phyloP scores from a whole-genome alignment of 164 flowering plant species.

The Buxus sempervirens region DNA sequence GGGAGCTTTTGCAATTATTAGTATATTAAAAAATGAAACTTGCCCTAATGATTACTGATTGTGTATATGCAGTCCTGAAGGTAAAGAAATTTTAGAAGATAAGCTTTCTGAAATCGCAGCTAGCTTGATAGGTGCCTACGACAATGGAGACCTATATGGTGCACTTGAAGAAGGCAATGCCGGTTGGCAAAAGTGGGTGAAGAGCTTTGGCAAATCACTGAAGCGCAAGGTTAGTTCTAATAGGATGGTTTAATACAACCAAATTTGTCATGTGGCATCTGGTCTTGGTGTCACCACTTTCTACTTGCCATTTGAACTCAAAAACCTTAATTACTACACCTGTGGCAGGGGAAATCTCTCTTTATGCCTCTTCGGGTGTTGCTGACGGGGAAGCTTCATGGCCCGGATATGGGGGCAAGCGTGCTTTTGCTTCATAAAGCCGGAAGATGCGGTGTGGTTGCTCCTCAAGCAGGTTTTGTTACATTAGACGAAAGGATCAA shows the following conservation, averaged over 20 bases:
- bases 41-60: no score
- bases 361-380: conserved; percentile 92
- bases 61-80: conserved; percentile 60
- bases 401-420: conserved; percentile 80
- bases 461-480: conserved; percentile 57
- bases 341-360: conserved; percentile 81
- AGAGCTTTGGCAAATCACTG: conserved; percentile 75
- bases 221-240: conserved; percentile 73
- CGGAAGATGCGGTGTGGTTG: conserved; percentile 42
- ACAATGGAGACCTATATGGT: conserved; percentile 64
- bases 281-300: background rate
- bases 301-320: background rate
- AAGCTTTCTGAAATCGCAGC: conserved; percentile 71
- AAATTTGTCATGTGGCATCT: background rate
- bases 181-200: conserved; percentile 95
- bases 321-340: background rate
- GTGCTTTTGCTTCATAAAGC: conserved; percentile 69
- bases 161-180: conserved; percentile 79
- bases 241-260: background rate
- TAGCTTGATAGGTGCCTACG: conserved; percentile 71
- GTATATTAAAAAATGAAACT: no score
- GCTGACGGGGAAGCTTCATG: conserved; percentile 93
- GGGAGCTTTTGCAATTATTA: no score
- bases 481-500: conserved; percentile 66
- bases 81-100: conserved; percentile 65